Evolutionary conservation across 1,284 basidiomycete genomes (phyloP), one percentile per base, ranked within the genome.

Genomic region (Naganishia sp.): DNA sequence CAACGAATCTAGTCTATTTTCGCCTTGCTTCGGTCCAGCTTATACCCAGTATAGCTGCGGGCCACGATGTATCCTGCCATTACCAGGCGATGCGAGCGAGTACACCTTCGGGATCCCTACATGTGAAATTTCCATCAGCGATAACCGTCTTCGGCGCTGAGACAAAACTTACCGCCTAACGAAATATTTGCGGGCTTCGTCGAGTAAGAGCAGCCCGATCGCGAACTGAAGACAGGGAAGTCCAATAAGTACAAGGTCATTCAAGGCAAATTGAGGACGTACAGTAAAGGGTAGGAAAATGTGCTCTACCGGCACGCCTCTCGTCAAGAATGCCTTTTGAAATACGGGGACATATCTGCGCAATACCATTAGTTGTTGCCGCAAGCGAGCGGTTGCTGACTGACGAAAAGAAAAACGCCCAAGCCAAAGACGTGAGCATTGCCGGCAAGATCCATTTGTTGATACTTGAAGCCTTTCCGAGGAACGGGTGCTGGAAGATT

Each of bases 321-420:
- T 78, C 0, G 84, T 87, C 64, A 82, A 74, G 79, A 87, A 86
- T 10, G 83, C 77, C 21, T 77, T 76, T 73, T 87, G 85, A 80
- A 85, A 84, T 78, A 82, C 82, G 3, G 82, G 82, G 21, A 84
- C 75, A 67, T 85, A 85, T 50, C 76, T 81, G 80, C 31, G 31
- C 13, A 25, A 18, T 28, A 6, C 13, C 11, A 18, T 13, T 17
- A 41, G 21, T 42, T 11, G 3, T 6, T 64, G 25, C 35, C 39
- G 17, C 17, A 23, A 15, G 45, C 18, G 11, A 18, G 5, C 4
- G 31, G 31, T 6, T 31, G 6, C 41, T 47, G 25, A 43, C 57
- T 60, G 66, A 70, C 13, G 65, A 67, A 55, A 86, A 85, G 80
- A 86, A 86, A 72, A 82, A 79, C 4, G 79, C 81, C 66, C 85